These are phyloP conservation scores for Dictyostelium firmibasis DNA, from an alignment of 78 protist species.

Conservation along the genomic window DNA sequence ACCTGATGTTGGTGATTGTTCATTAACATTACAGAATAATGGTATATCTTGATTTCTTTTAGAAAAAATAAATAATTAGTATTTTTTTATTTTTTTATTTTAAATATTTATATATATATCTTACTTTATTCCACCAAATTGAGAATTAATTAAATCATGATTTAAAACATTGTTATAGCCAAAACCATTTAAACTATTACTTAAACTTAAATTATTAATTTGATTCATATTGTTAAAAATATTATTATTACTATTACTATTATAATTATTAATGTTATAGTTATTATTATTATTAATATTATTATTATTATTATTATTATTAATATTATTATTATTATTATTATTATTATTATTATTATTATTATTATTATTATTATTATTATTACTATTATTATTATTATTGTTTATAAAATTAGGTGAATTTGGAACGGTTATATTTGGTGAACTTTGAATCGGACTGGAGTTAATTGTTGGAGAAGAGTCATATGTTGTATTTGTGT, in stretches of 20 bases:
- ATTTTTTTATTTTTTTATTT: background rate
- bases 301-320: background rate
- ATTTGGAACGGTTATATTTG: background rate
- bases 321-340: background rate
- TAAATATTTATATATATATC: background rate
- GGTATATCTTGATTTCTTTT: constrained; percentile 30
- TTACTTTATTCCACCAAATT: background rate
- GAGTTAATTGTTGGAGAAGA: background rate
- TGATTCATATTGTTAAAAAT: background rate
- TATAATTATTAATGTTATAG: background rate
- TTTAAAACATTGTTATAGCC: background rate
- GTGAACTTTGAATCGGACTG: background rate
- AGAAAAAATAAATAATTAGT: background rate
- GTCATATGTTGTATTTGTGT: background rate
- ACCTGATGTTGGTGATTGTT: constrained; percentile 25
- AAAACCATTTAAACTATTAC: background rate
- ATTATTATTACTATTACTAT: background rate
- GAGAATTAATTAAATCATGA: background rate
- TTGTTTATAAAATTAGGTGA: background rate
- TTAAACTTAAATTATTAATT: background rate
- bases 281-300: background rate
- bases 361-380: background rate
- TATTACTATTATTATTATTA: background rate
- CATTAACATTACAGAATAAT: constrained; percentile 52
- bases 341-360: background rate